These are phyloP conservation scores for Linum tenue DNA, from an alignment of 345 rosid species.

Conservation along the genomic window DNA sequence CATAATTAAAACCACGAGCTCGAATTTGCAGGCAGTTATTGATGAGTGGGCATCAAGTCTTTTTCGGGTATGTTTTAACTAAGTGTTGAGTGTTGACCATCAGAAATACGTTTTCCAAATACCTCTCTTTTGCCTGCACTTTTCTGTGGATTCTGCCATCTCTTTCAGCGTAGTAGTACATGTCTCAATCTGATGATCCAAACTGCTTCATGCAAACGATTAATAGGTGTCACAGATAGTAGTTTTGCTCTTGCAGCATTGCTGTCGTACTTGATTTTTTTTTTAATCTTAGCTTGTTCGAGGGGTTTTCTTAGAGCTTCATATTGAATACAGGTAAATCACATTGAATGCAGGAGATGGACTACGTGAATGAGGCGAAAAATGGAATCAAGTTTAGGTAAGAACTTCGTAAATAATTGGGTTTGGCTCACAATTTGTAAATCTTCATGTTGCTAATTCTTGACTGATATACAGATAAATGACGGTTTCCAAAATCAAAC, in stretches of 20 bases:
- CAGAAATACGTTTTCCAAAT: background rate
- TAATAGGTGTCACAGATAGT: background rate
- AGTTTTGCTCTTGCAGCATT: too few species aligned
- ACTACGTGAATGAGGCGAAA: conserved; percentile 74
- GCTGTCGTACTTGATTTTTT: background rate
- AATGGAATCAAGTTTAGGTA: conserved; percentile 90
- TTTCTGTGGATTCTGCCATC: background rate
- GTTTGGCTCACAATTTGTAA: background rate
- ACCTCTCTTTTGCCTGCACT: background rate
- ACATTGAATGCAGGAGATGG: conserved; percentile 99
- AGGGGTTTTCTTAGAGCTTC: conserved; percentile 77
- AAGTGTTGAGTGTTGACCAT: background rate
- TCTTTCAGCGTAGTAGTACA: background rate
- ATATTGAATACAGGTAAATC: conserved; percentile 98
- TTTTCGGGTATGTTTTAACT: conserved; percentile 50
- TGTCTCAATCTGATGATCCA: too few species aligned
- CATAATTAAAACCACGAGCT: conserved; percentile 18
- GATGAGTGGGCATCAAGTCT: conserved; percentile 98
- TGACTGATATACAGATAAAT: background rate
- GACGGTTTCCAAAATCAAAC: background rate
- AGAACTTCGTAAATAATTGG: conserved; percentile 14
- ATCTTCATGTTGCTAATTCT: background rate
- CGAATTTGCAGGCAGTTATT: conserved; percentile 65
- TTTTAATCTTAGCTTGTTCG: conserved; percentile 15
- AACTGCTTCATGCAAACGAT: background rate